These are phyloP conservation scores for Sesbania bispinosa DNA, from an alignment of 306 rosid species.

Conservation along the genomic window DNA sequence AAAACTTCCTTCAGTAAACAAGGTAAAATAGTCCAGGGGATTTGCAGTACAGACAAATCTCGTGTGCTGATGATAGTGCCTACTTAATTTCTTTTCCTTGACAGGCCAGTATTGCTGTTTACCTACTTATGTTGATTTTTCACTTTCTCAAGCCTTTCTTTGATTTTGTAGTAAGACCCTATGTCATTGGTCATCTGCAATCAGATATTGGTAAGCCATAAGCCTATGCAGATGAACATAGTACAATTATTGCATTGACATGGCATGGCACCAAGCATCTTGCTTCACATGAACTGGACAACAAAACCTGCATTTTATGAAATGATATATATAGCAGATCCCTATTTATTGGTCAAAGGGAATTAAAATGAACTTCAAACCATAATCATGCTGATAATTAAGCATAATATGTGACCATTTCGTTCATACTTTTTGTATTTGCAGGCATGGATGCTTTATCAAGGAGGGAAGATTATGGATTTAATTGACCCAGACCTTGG, in stretches of 20 bases:
- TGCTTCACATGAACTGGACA: neutral
- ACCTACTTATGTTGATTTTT: neutral
- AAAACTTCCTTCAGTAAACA: neutral
- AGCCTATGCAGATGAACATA: neutral
- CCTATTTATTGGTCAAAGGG: neutral
- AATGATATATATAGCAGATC: neutral
- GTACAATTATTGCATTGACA: neutral
- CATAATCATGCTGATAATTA: neutral
- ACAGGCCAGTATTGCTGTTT: neutral
- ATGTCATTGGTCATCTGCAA: too few relatives aligned
- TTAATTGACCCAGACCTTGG: conserved; percentile 49
- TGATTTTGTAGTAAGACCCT: neutral
- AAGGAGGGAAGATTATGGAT: conserved; percentile 59
- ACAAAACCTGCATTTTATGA: conserved; percentile 8
- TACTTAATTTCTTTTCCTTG: neutral
- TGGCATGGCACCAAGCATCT: neutral
- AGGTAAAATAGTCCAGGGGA: neutral
- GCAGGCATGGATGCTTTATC: conserved; percentile 80
- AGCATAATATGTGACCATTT: neutral
- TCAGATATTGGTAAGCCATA: too few relatives aligned
- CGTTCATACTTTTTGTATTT: conserved; percentile 4
- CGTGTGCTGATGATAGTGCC: neutral
- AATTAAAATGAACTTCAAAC: conserved; percentile 2
- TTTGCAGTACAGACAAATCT: neutral
- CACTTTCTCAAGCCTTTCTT: neutral